These are phyloP conservation scores for Carnegiea gigantea DNA, from an alignment of 179 eudicot species.

Conservation along the genomic window DNA sequence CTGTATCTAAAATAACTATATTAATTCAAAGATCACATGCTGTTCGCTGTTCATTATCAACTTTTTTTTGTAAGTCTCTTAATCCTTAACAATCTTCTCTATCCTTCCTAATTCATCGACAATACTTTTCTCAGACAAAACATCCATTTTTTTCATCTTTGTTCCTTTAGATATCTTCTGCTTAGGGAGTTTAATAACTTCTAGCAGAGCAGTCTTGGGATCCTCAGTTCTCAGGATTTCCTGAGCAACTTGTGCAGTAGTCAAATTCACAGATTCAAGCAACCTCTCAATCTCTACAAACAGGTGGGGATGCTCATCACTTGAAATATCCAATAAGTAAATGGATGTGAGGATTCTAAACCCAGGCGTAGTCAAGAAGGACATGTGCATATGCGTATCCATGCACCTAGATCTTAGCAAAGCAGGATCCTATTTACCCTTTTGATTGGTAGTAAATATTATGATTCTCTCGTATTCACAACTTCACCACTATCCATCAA, in stretches of 20 bases:
- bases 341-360: slow-evolving; percentile 17
- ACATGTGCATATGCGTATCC: slow-evolving; percentile 38
- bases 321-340: slow-evolving; percentile 13
- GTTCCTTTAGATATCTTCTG: not conserved
- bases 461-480: slow-evolving; percentile 33
- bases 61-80: no score
- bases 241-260: slow-evolving; percentile 26
- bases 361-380: slow-evolving; percentile 24
- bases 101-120: no score
- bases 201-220: slow-evolving; percentile 14
- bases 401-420: slow-evolving; percentile 32
- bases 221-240: slow-evolving; percentile 22
- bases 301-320: slow-evolving; percentile 9
- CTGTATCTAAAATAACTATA: no score
- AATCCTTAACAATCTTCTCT: no score
- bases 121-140: not conserved
- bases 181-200: not conserved
- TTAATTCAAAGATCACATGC: no score
- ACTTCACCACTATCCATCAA: slow-evolving; percentile 31
- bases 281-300: slow-evolving; percentile 11
- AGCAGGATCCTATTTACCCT: slow-evolving; percentile 28
- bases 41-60: no score
- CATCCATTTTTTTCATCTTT: not conserved
- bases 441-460: slow-evolving; percentile 35
- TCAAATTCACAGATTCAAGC: not conserved